Base-by-base conservation (phyloP, 225 moss, liverwort and hornwort genomes). In the Antitrichia curtipendula region DNA sequence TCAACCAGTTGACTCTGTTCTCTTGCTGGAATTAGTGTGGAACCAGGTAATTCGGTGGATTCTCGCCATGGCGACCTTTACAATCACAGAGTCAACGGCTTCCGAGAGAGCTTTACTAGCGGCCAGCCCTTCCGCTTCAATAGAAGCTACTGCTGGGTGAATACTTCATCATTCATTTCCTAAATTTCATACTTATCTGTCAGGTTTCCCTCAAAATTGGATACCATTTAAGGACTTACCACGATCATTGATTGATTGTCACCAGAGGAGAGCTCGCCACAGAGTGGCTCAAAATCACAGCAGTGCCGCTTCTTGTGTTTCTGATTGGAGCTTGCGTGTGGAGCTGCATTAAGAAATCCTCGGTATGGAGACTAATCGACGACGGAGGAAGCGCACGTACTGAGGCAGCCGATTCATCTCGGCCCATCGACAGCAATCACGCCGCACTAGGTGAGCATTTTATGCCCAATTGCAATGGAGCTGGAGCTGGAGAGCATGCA, bases 111-210 rank as follows among this genome's bases (percentile, higher is more conserved):
- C 81, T 24, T 38, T 66, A 38, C 19, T 82, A 19, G 68, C 66
- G 28, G 82, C 53, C 40, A 66, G 53, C 82, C 53, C 82, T 62
- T 8, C 23, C 13, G 52, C 38, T 47, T 22, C 80, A 47, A 15
- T 1, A 32, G 22, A 80, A 21, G 61, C 80, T 21, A 34, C 47
- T 13, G 22, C 61, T 32, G 45, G 31, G 80, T 80, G 34, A 61
- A 47, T 32, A 32, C 80, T 80, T 60, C 60, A 43, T 31, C 60
- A 59, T 8, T 80, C 13, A 4, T 60, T 43, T 12, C 20, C 2
- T 31, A 0, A 6, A 6, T 45, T 27, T 58, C 12, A 2, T 12
- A 0, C 16, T 17, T 41, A 22, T 22, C n/a, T 23, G 6, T 31
- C 11, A 40, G 8, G 13, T 60, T 60, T 17, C 20, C 6, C 9